Evolutionary conservation across 148 eudicot species (phyloP), one percentile per base, ranked within the genome.

Genomic region (Euryodendron excelsum): DNA sequence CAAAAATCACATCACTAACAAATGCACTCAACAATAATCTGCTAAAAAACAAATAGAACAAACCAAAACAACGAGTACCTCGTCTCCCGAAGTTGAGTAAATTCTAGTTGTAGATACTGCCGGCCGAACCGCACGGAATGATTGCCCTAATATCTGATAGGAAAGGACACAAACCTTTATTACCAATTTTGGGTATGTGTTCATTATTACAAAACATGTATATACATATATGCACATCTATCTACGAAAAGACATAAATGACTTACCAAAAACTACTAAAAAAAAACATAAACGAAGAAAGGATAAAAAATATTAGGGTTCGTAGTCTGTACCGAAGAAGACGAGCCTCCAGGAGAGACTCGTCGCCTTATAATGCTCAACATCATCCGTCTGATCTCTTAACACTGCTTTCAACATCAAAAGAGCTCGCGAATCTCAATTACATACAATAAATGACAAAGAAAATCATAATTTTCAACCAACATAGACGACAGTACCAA

Each of bases 361-460:
- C 84, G 84, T 62, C 91, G 87, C 83, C 91, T 82, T 76, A 84
- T 6, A 84, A 86, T 76, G 75, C 86, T 77, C 63, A 86, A 77
- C 87, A 88, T 88, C 86, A 41, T 70, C 41, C 17, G 59, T 23
- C 53, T 28, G 58, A 47, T 47, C 71, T 63, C 78, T 59, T 28
- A 62, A 74, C 59, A 47, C 78, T 76, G 78, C 28, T 76, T 76
- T 39, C 37, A 47, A 41, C 23, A 61, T 41, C 8, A 28, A 44
- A 41, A 41, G 12, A 44, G 17, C 52, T 28, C 59, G n/a, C 1
- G 31, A 21, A 45, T 50, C 59, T 18, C 18, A 47, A 63, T 76
- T 31, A 61, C 9, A 30, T 4, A 45, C 9, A 21, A 30, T 9
- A 11, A 14, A 4, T 15, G 53, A n/a, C 23, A 62, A 62, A 14